Evolutionary conservation across 2,329 filamentous ascomycete species (phyloP), one percentile per base, ranked within the genome.

Genomic region (Helicocarpus griseus): DNA sequence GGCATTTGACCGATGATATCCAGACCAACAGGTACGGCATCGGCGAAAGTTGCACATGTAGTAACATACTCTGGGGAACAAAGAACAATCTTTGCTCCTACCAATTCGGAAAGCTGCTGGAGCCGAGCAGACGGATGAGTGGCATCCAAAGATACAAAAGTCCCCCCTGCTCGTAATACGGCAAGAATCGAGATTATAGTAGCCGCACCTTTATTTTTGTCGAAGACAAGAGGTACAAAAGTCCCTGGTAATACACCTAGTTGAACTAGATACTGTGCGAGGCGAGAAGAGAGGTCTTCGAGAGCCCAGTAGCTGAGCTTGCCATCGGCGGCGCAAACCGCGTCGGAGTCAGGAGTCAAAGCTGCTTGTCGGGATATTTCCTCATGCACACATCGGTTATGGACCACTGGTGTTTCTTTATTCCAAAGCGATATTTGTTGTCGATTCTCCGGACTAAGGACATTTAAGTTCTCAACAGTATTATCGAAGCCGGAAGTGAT

Each of bases 131-230:
- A 59, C 11, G 65, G 65, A 47, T 68, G 64, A n/a, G 63, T 58
- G 39, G 65, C 64, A 48, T 68, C 65, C 13, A 68, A 51, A 2
- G 64, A 64, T 17, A 67, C 62, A 35, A 65, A 67, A 7, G 61
- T 65, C 50, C 63, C 65, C 13, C 65, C 65, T 29, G 65, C 64
- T 36, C 65, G 64, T 11, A 68, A 51, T 22, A 68, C 57, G 50
- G 62, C 63, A 8, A 68, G n/a, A n/a, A 57, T 2, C 67, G 60
- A 1, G 63, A 62, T 9, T 68, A 61, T 49, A 66, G 67, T 65
- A n/a, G 46, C 21, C 46, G 26, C 38, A 14, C 31, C 13, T 29
- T 33, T 41, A n/a, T n/a, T n/a, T 24, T 47, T 39, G 9, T 40
- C 43, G 14, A 52, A 48, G 38, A 21, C n/a, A 45, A 50, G 41